Percentiles rank a stretch among this genome's conserved stretches.
These are phyloP conservation scores for Fraxinus sp. DNA, from an alignment of 305 asterid genomes.

Conservation along the genomic window DNA sequence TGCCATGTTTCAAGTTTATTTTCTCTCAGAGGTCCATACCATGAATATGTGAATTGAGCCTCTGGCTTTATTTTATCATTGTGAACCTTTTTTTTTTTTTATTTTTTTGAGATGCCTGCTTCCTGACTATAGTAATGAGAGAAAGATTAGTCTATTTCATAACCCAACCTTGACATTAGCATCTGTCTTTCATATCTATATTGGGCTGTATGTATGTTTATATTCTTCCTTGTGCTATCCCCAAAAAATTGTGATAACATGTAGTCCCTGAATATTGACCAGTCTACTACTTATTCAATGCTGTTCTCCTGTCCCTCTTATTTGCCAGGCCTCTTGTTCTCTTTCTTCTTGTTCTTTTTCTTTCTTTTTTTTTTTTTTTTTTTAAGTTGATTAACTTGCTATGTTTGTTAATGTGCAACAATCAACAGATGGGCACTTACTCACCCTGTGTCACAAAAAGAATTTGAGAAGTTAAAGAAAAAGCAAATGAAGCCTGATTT, in stretches of 20 bases:
- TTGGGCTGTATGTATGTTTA: background rate
- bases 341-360: no score
- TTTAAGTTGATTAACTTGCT: conserved; percentile 15
- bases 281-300: background rate
- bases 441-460: conserved; percentile 83
- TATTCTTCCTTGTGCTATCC: background rate
- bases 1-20: conserved; percentile 13
- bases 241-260: background rate
- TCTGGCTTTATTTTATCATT: conserved; percentile 2
- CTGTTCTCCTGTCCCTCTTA: background rate
- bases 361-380: no score
- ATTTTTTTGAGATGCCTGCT: background rate
- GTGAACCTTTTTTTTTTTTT: background rate
- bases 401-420: conserved; percentile 2
- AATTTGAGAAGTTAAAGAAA: conserved; percentile 75
- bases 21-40: conserved; percentile 16
- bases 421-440: conserved; percentile 93
- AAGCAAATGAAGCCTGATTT: conserved; percentile 94
- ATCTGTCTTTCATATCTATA: background rate
- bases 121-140: conserved; percentile 13
- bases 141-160: conserved; percentile 1
- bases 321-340: background rate
- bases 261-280: conserved; percentile 4
- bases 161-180: conserved; percentile 12
- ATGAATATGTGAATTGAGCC: background rate